A percentile compares a stretch with the other conserved stretches of the same genome.
Conservation (phyloP, 2,329 filamentous ascomycete species). For the Alternaria panax region DNA sequence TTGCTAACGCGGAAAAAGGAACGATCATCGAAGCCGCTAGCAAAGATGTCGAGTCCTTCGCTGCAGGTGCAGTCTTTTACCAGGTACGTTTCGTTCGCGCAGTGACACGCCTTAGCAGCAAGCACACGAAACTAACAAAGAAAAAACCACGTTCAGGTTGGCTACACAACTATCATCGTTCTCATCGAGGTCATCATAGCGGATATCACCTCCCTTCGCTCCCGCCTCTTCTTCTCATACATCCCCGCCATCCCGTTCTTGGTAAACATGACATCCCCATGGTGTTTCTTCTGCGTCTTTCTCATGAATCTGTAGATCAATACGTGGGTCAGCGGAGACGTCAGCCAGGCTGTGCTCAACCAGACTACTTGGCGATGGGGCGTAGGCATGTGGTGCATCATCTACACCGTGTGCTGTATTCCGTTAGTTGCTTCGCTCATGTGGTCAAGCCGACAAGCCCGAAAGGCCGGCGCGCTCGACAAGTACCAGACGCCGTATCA, state of each 20-base stretch:
- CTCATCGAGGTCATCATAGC: conserved; percentile 70
- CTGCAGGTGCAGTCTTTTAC: conserved; percentile 50
- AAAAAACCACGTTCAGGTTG: conserved; percentile 46
- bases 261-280: too few relatives aligned
- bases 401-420: conserved; percentile 64
- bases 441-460: conserved; percentile 59
- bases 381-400: conserved; percentile 66
- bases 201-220: conserved; percentile 68
- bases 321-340: conserved; percentile 68
- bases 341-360: conserved; percentile 60
- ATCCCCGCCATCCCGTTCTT: conserved; percentile 47
- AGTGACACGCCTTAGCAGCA: background rate
- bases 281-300: too few relatives aligned
- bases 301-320: too few relatives aligned
- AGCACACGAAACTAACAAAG: background rate
- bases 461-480: conserved; percentile 58
- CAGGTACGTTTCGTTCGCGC: too few relatives aligned
- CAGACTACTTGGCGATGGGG: conserved; percentile 67
- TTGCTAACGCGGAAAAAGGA: conserved; percentile 25
- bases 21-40: conserved; percentile 65
- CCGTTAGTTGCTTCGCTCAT: conserved; percentile 63
- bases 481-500: conserved; percentile 56
- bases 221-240: conserved; percentile 70
- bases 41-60: conserved; percentile 59
- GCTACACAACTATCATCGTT: conserved; percentile 68